These are phyloP conservation scores for Leccinum subrobustum DNA, from an alignment of 1,284 basidiomycete species.

Conservation along the genomic window DNA sequence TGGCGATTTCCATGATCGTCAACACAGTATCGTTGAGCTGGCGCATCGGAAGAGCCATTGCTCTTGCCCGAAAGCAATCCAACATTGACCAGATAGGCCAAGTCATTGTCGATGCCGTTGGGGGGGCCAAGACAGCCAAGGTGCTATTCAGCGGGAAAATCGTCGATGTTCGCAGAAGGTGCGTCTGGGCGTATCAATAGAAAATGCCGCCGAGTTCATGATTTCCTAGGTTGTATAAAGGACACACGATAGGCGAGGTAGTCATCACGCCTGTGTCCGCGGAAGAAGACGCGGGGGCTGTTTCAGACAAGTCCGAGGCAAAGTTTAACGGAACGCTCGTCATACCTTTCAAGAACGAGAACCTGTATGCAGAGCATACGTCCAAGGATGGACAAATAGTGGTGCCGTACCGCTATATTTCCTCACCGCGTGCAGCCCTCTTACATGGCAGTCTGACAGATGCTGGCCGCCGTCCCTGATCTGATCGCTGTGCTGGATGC, in stretches of 20 bases:
- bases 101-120: slow-evolving; percentile 47
- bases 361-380: slow-evolving; percentile 45
- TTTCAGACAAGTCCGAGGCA: slow-evolving; percentile 7
- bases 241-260: slow-evolving; percentile 52
- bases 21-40: slow-evolving; percentile 57
- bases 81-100: slow-evolving; percentile 47
- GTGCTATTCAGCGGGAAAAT: slow-evolving; percentile 60
- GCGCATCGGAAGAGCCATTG: slow-evolving; percentile 53
- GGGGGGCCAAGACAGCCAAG: slow-evolving; percentile 39
- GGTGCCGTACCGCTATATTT: slow-evolving; percentile 11
- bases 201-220: neutral
- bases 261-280: slow-evolving; percentile 38
- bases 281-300: slow-evolving; percentile 26
- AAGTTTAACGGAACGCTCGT: slow-evolving; percentile 30
- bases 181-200: slow-evolving; percentile 10
- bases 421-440: neutral
- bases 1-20: slow-evolving; percentile 40
- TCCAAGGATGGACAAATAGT: slow-evolving; percentile 29
- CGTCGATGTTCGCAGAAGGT: slow-evolving; percentile 45
- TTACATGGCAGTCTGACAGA: slow-evolving; percentile 20
- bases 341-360: slow-evolving; percentile 66
- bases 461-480: slow-evolving; percentile 52
- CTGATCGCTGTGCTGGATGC: slow-evolving; percentile 59
- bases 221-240: slow-evolving; percentile 35
- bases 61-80: slow-evolving; percentile 41